Evolutionary conservation across 2,329 filamentous ascomycete species (phyloP).

Genomic region (Clonostachys rhizophaga): DNA sequence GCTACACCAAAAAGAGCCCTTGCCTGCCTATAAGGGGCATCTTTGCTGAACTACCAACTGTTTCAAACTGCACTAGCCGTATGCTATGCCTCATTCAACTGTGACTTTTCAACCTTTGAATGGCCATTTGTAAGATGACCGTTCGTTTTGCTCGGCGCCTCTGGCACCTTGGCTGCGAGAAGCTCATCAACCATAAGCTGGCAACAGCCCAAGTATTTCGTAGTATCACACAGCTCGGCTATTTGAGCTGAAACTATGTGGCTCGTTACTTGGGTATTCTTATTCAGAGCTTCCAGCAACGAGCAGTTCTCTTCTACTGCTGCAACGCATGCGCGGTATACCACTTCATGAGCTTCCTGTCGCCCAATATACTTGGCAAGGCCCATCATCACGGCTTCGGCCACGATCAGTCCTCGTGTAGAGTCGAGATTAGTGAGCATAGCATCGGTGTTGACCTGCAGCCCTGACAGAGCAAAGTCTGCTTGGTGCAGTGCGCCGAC

Average conservation of each 20-base stretch:
- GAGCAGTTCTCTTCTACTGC: too few species aligned
- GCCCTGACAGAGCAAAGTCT: conserved; percentile 43
- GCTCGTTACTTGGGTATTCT: too few species aligned
- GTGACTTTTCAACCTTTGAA: too few species aligned
- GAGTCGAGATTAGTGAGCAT: conserved; percentile 47
- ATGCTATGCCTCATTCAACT: too few species aligned
- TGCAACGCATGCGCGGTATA: conserved; percentile 43
- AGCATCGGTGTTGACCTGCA: conserved; percentile 41
- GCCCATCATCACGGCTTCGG: conserved; percentile 57
- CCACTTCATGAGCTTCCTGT: conserved; percentile 48
- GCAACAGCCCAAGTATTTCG: conserved; percentile 7
- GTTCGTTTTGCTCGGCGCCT: too few species aligned
- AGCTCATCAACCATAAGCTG: conserved; percentile 8
- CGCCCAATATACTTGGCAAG: conserved; percentile 46
- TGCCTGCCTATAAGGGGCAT: too few species aligned
- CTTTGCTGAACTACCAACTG: too few species aligned
- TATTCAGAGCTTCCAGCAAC: too few species aligned
- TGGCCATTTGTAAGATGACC: too few species aligned
- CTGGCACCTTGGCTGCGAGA: neutral
- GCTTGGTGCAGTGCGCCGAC: conserved; percentile 49
- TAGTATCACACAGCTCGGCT: conserved; percentile 5
- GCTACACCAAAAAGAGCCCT: too few species aligned
- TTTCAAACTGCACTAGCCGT: too few species aligned
- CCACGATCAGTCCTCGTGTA: conserved; percentile 48
- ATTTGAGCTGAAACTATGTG: too few species aligned